phyloP scores from a whole-genome alignment of 2,329 filamentous ascomycete genomes.

The Scedosporium dehoogii region DNA sequence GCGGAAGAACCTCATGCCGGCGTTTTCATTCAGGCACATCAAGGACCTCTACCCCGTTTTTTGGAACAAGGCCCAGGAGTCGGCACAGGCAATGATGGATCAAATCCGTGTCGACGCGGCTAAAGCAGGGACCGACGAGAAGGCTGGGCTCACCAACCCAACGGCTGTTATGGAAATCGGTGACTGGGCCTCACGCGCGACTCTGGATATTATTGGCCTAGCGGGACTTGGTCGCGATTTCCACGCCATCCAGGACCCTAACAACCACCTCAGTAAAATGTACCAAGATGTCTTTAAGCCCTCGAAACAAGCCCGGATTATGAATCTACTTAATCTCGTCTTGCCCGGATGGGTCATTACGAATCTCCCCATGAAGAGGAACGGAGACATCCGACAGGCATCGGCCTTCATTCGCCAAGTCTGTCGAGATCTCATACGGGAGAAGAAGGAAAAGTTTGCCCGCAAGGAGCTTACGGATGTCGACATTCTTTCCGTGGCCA shows the following conservation, averaged over 20 bases:
- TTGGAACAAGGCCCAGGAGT: constrained; percentile 66
- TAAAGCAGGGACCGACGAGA: constrained; percentile 19
- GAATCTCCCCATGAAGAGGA: constrained; percentile 59
- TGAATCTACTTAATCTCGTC: constrained; percentile 51
- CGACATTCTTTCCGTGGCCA: constrained; percentile 74
- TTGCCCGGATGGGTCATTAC: constrained; percentile 48
- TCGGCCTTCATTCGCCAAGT: not conserved
- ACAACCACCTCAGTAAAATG: constrained; percentile 46
- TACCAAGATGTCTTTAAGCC: constrained; percentile 49
- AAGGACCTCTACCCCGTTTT: constrained; percentile 79
- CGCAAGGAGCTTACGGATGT: constrained; percentile 26
- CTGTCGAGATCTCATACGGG: constrained; percentile 48
- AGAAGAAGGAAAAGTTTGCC: constrained; percentile 51
- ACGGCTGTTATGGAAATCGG: constrained; percentile 44
- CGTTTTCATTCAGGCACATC: constrained; percentile 77
- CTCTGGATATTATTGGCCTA: constrained; percentile 66
- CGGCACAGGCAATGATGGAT: constrained; percentile 50
- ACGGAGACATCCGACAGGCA: constrained; percentile 43
- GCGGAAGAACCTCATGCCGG: constrained; percentile 69
- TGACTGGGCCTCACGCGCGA: constrained; percentile 56
- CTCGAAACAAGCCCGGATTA: constrained; percentile 36
- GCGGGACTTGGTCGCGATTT: constrained; percentile 67
- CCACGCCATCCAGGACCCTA: constrained; percentile 49
- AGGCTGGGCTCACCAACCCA: constrained; percentile 1
- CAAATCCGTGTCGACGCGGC: constrained; percentile 18